These are phyloP conservation scores for Talaromyces rugulosus DNA, from an alignment of 2,329 filamentous ascomycete genomes.

Conservation along the genomic window DNA sequence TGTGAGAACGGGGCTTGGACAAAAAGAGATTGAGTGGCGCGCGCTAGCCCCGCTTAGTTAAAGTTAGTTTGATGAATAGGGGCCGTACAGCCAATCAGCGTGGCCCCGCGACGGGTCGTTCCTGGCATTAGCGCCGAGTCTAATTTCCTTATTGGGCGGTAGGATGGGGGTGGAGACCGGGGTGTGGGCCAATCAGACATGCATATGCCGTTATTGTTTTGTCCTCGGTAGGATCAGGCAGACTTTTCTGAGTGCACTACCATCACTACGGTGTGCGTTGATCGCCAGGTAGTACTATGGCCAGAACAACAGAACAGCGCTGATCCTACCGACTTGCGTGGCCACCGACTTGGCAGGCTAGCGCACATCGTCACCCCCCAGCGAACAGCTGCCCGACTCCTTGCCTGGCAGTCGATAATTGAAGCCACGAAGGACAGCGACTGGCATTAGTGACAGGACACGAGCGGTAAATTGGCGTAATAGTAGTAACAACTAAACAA, in stretches of 20 bases:
- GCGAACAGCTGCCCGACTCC: not conserved
- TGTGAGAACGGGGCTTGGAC: not conserved
- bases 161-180: not conserved
- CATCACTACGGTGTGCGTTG: too few relatives aligned
- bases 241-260: not conserved
- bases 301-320: not conserved
- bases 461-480: not conserved
- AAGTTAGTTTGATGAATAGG: not conserved
- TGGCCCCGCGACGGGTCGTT: not conserved
- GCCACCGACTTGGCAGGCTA: not conserved
- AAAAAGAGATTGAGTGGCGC: not conserved
- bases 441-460: not conserved
- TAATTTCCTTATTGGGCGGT: not conserved
- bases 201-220: not conserved
- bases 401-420: conserved; percentile 1
- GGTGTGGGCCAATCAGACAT: not conserved
- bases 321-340: not conserved
- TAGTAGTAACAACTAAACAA: too few relatives aligned
- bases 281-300: not conserved
- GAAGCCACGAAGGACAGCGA: not conserved
- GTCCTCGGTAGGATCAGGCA: not conserved
- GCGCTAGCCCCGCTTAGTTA: not conserved
- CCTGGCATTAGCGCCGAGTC: not conserved
- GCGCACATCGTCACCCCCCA: not conserved
- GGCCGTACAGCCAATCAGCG: not conserved